Evolutionary conservation across 345 rosid species (phyloP).

Genomic region (Eutrema heterophyllum): DNA sequence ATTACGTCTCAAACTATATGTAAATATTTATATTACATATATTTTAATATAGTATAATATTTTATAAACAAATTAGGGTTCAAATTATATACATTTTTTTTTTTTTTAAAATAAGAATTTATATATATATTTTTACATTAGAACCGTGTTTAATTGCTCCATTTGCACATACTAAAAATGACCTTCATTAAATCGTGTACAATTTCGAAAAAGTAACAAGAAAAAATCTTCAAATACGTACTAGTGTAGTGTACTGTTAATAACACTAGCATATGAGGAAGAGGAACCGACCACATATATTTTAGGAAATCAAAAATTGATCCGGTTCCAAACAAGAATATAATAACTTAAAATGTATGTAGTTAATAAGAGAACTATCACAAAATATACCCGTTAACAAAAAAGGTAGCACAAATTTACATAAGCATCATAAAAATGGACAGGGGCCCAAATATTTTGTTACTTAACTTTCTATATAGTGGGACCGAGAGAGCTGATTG

Average conservation of each 20-base stretch:
- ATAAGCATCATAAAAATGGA: background rate
- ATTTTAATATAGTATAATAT: too few species aligned
- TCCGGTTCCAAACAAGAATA: background rate
- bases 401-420: too few species aligned
- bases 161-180: too few species aligned
- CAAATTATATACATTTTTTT: too few species aligned
- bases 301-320: background rate
- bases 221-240: background rate
- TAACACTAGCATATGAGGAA: background rate
- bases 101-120: too few species aligned
- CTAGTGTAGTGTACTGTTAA: background rate
- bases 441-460: background rate
- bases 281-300: background rate
- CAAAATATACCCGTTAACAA: background rate
- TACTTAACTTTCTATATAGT: background rate
- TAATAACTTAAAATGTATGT: background rate
- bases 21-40: too few species aligned
- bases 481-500: constrained; percentile 19
- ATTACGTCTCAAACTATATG: too few species aligned
- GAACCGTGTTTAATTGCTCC: too few species aligned
- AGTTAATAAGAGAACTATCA: background rate
- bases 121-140: too few species aligned
- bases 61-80: too few species aligned
- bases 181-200: too few species aligned
- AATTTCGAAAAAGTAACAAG: too few species aligned